These are phyloP conservation scores for Solanum chiquidenum DNA, from an alignment of 257 asterid species.

Conservation along the genomic window DNA sequence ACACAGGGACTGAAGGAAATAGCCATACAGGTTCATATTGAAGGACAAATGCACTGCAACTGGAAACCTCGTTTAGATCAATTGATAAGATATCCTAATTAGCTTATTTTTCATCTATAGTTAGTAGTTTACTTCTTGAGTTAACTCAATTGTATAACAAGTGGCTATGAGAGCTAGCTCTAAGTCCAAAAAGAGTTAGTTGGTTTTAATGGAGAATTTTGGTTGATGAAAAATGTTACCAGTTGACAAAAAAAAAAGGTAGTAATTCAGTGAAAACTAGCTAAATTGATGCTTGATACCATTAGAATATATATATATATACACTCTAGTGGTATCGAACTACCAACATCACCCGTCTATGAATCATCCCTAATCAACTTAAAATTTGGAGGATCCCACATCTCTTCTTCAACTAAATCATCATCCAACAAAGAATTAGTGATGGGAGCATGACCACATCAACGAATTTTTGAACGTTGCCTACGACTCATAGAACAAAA, in stretches of 20 bases:
- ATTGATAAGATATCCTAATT: not conserved
- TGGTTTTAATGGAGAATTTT: not conserved
- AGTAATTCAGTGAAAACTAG: no score
- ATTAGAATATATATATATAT: no score
- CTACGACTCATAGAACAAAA: not conserved
- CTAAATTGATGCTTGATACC: no score
- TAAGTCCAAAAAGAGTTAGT: not conserved
- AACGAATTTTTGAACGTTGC: no score
- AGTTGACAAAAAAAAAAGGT: not conserved
- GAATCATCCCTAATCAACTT: not conserved
- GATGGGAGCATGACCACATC: not conserved
- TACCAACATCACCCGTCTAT: no score
- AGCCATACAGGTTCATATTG: not conserved
- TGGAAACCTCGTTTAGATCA: not conserved
- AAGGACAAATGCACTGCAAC: not conserved
- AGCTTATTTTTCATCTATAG: not conserved
- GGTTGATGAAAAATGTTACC: not conserved
- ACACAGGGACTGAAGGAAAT: not conserved
- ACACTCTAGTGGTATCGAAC: no score
- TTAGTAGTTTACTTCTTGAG: not conserved
- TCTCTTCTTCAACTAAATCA: not conserved
- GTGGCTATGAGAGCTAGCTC: not conserved
- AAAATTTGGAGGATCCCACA: not conserved
- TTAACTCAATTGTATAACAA: not conserved
- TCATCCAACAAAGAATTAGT: not conserved